Conservation (phyloP, 73 alveolate genomes). For the Paramecium biaurelia region DNA sequence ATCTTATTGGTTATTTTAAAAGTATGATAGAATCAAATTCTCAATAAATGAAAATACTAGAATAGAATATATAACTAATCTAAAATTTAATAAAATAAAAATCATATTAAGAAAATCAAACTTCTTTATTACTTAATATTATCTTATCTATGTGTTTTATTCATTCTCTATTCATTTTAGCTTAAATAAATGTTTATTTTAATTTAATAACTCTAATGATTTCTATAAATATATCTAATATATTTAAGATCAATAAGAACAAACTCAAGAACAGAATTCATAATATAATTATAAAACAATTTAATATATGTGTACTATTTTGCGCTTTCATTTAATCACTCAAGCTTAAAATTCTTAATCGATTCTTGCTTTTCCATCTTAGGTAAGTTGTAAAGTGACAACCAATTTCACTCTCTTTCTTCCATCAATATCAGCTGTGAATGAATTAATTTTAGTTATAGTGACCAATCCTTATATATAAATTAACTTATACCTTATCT, state of each 20-base stretch:
- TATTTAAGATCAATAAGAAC: not conserved
- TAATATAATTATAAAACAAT: not conserved
- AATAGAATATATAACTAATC: too few species aligned
- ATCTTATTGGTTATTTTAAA: too few species aligned
- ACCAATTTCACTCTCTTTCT: slow-evolving; percentile 57
- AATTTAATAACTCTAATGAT: not conserved
- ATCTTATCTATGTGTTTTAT: too few species aligned
- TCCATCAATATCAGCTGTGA: slow-evolving; percentile 49
- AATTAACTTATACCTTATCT: not conserved
- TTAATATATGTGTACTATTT: slow-evolving; percentile 10
- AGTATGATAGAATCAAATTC: too few species aligned
- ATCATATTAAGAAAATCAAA: too few species aligned
- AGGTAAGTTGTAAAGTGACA: slow-evolving; percentile 1
- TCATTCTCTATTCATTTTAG: too few species aligned
- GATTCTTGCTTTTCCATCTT: slow-evolving; percentile 22
- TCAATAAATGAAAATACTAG: too few species aligned
- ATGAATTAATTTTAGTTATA: slow-evolving; percentile 37
- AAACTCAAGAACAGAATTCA: not conserved
- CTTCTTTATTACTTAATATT: too few species aligned
- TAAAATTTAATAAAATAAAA: too few species aligned
- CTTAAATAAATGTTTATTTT: too few species aligned
- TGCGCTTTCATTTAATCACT: slow-evolving; percentile 23
- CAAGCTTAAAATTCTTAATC: slow-evolving; percentile 36
- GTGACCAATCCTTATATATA: slow-evolving; percentile 12
- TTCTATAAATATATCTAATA: not conserved